These are phyloP conservation scores for Oryza coarctata DNA, from an alignment of 176 grass and related monocot genomes.

Conservation along the genomic window DNA sequence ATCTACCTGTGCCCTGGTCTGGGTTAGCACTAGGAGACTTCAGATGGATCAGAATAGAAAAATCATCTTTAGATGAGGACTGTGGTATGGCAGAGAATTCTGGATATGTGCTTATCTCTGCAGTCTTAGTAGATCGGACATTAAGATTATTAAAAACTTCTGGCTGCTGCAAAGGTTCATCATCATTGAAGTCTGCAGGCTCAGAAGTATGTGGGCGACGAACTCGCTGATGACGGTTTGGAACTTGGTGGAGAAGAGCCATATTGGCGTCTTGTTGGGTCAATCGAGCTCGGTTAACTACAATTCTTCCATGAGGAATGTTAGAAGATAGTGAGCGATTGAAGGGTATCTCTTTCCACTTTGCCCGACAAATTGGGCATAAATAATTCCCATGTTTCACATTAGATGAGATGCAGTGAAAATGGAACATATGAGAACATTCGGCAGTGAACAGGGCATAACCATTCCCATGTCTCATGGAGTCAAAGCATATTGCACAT, in stretches of 20 bases:
- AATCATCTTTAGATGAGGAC: slow-evolving; percentile 48
- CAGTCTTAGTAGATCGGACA: slow-evolving; percentile 43
- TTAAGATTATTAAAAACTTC: slow-evolving; percentile 33
- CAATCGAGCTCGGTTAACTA: slow-evolving; percentile 32
- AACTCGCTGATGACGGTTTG: slow-evolving; percentile 42
- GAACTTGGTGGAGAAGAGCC: slow-evolving; percentile 45
- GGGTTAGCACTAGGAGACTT: slow-evolving; percentile 59
- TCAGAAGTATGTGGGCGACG: slow-evolving; percentile 46
- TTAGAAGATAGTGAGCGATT: slow-evolving; percentile 49
- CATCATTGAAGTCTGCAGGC: slow-evolving; percentile 72
- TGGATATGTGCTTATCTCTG: slow-evolving; percentile 65
- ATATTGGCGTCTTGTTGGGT: slow-evolving; percentile 52
- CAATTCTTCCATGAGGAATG: slow-evolving; percentile 43
- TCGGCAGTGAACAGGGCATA: slow-evolving; percentile 93
- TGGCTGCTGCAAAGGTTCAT: slow-evolving; percentile 62
- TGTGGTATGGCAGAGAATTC: slow-evolving; percentile 63
- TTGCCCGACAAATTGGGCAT: slow-evolving; percentile 85
- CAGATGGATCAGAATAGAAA: slow-evolving; percentile 77
- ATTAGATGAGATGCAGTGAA: slow-evolving; percentile 90
- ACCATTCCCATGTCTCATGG: slow-evolving; percentile 79
- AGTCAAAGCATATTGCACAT: slow-evolving; percentile 84
- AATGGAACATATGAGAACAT: slow-evolving; percentile 94
- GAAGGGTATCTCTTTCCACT: slow-evolving; percentile 92
- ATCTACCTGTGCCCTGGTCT: slow-evolving; percentile 17
- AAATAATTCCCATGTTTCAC: slow-evolving; percentile 88